Evolutionary conservation across 164 flowering plant species (phyloP).

Genomic region (Aristolochia contorta): DNA sequence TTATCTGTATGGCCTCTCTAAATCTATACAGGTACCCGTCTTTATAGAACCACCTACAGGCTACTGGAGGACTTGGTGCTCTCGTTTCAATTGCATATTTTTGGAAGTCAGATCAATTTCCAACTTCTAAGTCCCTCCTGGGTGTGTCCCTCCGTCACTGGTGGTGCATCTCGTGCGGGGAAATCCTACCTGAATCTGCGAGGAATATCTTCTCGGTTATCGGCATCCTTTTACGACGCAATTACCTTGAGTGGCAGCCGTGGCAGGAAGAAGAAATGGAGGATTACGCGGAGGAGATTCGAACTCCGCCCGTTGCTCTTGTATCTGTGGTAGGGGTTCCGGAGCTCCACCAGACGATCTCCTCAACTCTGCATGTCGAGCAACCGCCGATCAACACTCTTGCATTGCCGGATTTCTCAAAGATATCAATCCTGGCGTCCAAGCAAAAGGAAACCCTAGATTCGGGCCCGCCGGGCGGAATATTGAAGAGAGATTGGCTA

Average conservation of each 20-base stretch:
- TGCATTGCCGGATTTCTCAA: conserved; percentile 80
- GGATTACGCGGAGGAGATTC: conserved; percentile 80
- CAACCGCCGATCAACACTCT: conserved; percentile 83
- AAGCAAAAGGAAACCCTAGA: conserved; percentile 16
- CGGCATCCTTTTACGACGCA: too few species aligned
- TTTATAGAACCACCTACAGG: too few species aligned
- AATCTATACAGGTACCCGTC: too few species aligned
- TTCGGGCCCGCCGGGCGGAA: conserved; percentile 27
- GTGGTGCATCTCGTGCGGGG: not conserved
- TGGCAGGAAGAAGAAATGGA: conserved; percentile 37
- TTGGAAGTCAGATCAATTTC: too few species aligned
- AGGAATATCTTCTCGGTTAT: too few species aligned
- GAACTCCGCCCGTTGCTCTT: conserved; percentile 82
- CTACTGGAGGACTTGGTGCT: too few species aligned
- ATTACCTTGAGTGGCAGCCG: too few species aligned
- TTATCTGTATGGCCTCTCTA: too few species aligned
- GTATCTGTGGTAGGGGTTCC: conserved; percentile 61
- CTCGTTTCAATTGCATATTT: too few species aligned
- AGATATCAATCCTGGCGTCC: conserved; percentile 35
- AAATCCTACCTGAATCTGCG: not conserved
- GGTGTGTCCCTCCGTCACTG: too few species aligned
- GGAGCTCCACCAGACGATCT: conserved; percentile 57
- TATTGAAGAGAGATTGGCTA: conserved; percentile 75
- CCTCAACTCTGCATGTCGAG: conserved; percentile 53
- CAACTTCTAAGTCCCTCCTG: too few species aligned